A percentile compares a stretch with the other conserved stretches of the same genome.
phyloP scores from a whole-genome alignment of 495 filamentous ascomycete genomes.

The Aspergillus saccharolyticus region DNA sequence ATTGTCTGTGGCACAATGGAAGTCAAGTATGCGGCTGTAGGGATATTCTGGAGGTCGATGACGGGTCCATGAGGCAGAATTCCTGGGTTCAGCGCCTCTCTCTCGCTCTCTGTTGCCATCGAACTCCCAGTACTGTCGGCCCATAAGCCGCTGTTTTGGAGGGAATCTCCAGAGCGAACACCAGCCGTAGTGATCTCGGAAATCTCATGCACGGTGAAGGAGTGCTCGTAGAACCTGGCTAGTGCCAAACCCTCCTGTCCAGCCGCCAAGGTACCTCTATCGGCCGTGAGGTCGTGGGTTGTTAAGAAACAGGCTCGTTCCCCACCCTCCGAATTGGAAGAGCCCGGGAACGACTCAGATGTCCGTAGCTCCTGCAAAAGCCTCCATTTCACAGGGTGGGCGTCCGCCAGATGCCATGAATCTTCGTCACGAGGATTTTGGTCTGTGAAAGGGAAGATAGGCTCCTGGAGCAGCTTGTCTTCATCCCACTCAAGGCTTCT shows the following conservation, averaged over 20 bases:
- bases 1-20: constrained; percentile 75
- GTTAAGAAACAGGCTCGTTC: constrained; percentile 47
- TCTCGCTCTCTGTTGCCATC: constrained; percentile 13
- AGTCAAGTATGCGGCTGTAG: constrained; percentile 59
- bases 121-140: constrained; percentile 23
- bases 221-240: constrained; percentile 69
- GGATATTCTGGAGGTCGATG: constrained; percentile 65
- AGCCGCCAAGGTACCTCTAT: constrained; percentile 16
- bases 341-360: constrained; percentile 13
- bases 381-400: constrained; percentile 38
- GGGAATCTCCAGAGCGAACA: constrained; percentile 17
- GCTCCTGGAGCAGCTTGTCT: constrained; percentile 41
- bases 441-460: constrained; percentile 45
- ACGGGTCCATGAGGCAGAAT: constrained; percentile 34
- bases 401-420: constrained; percentile 6
- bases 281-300: constrained; percentile 32
- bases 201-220: constrained; percentile 57
- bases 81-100: constrained; percentile 9
- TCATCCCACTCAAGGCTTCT: constrained; percentile 52
- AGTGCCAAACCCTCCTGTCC: constrained; percentile 36
- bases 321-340: constrained; percentile 4
- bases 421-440: constrained; percentile 9
- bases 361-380: constrained; percentile 22
- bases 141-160: constrained; percentile 23
- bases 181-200: constrained; percentile 26